Percentiles rank a stretch among this genome's conserved stretches.
Evolutionary conservation across 1,139 yeast genomes (phyloP).

Genomic region (Pneumocystis jirovecii): DNA sequence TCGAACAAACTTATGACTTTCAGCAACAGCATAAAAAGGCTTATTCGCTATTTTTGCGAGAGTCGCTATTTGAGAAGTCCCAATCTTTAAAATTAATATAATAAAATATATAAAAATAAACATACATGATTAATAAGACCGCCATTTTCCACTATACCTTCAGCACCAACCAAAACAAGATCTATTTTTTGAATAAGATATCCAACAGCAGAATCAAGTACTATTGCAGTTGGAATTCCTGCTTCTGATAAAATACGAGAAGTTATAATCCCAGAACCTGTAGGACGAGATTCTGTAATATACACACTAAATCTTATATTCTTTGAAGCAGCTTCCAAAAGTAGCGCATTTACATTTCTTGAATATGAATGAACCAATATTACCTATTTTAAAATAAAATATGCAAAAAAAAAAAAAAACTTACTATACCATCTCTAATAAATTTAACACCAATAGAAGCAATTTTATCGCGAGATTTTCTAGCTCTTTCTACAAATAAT

Average conservation of each 20-base stretch:
- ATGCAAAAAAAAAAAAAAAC: not conserved
- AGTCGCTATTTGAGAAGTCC: conserved; percentile 89
- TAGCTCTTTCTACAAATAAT: conserved; percentile 79
- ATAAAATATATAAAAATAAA: not conserved
- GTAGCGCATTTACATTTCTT: conserved; percentile 69
- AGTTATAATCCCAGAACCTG: conserved; percentile 64
- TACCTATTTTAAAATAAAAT: conserved; percentile 13
- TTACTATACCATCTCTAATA: conserved; percentile 77
- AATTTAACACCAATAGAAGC: conserved; percentile 82
- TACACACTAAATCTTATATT: conserved; percentile 75
- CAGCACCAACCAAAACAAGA: conserved; percentile 92
- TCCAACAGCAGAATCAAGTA: conserved; percentile 90
- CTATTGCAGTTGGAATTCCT: conserved; percentile 83
- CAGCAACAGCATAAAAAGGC: conserved; percentile 90
- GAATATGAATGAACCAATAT: conserved; percentile 84
- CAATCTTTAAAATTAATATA: conserved; percentile 35
- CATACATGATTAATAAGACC: conserved; percentile 66
- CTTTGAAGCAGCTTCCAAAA: conserved; percentile 58
- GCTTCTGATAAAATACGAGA: conserved; percentile 51
- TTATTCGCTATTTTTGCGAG: conserved; percentile 79
- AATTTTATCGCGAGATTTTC: conserved; percentile 71
- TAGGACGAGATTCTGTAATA: conserved; percentile 86
- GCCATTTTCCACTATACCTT: conserved; percentile 97
- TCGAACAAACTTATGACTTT: conserved; percentile 87
- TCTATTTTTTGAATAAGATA: conserved; percentile 82